These are phyloP conservation scores for Tolypocladium inflatum DNA, from an alignment of 2,329 filamentous ascomycete genomes.

Conservation along the genomic window DNA sequence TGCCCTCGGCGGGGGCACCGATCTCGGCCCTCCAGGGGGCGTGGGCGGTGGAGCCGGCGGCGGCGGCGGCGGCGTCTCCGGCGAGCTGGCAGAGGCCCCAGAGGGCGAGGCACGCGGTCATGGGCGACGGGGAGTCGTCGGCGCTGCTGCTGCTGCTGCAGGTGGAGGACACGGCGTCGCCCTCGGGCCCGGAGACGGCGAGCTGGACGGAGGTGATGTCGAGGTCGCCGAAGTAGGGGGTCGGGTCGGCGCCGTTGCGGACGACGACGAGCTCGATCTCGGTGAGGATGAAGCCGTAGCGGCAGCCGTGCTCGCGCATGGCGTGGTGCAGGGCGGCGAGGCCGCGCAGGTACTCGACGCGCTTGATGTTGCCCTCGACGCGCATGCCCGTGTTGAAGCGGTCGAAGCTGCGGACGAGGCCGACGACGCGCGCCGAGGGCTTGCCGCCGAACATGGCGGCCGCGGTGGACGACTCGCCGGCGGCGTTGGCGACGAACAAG, in stretches of 20 bases:
- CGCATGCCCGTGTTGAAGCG: conserved; percentile 95
- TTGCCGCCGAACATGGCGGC: conserved; percentile 40
- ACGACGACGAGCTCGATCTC: conserved; percentile 92
- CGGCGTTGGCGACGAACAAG: conserved; percentile 56
- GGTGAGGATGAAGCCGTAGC: conserved; percentile 93
- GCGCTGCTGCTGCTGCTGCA: conserved; percentile 14
- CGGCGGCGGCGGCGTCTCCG: conserved; percentile 39
- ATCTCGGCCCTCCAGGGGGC: conserved; percentile 60
- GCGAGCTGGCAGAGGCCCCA: conserved; percentile 72
- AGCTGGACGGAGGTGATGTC: conserved; percentile 60
- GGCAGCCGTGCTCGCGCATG: conserved; percentile 88
- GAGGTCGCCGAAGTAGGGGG: conserved; percentile 80
- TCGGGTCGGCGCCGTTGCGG: conserved; percentile 61
- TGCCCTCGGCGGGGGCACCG: conserved; percentile 64
- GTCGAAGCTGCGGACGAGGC: conserved; percentile 85
- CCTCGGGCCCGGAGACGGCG: conserved; percentile 26
- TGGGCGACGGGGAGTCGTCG: conserved; percentile 27
- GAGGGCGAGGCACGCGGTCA: conserved; percentile 65
- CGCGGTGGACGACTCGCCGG: conserved; percentile 46
- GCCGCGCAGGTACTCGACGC: conserved; percentile 80
- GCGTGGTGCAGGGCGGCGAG: conserved; percentile 78
- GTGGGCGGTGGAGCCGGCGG: conserved; percentile 41
- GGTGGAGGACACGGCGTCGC: conserved; percentile 9
- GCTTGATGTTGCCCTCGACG: conserved; percentile 71
- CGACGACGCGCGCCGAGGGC: conserved; percentile 54